These are phyloP conservation scores for Phytophthora syringae DNA, from an alignment of 352 stramenopile genomes.

Conservation along the genomic window DNA sequence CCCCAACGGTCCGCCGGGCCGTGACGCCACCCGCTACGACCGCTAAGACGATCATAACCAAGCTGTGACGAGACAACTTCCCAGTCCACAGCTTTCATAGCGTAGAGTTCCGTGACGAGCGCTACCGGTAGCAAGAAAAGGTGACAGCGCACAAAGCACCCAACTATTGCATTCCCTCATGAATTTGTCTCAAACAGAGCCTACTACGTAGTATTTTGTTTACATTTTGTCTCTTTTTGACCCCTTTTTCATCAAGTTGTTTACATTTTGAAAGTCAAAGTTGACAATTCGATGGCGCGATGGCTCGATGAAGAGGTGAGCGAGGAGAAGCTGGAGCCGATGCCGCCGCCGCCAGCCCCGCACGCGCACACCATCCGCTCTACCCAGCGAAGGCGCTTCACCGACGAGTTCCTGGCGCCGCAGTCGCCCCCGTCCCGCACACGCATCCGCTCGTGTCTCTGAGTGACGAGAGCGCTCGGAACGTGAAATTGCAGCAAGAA, in stretches of 20 bases:
- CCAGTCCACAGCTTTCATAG: conserved; percentile 24
- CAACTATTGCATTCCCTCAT: not conserved
- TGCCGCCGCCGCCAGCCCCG: conserved; percentile 56
- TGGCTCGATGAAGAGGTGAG: conserved; percentile 25
- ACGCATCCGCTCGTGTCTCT: conserved; percentile 56
- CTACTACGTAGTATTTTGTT: no score
- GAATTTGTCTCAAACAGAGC: no score
- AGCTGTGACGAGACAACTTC: not conserved
- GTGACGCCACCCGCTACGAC: conserved; percentile 57
- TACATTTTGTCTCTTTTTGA: no score
- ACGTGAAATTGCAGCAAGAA: conserved; percentile 29
- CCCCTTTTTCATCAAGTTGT: no score
- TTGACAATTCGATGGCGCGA: conserved; percentile 6
- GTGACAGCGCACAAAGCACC: conserved; percentile 20
- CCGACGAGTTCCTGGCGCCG: conserved; percentile 35
- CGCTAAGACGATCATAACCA: conserved; percentile 38
- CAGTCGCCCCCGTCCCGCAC: conserved; percentile 55
- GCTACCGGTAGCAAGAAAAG: conserved; percentile 30
- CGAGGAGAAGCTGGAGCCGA: conserved; percentile 55
- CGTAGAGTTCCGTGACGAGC: conserved; percentile 36
- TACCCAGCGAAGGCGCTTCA: not conserved
- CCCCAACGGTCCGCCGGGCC: conserved; percentile 18
- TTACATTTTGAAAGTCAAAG: conserved; percentile 1
- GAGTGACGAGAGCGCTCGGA: conserved; percentile 29
- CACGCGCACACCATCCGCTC: conserved; percentile 11